Base-by-base conservation (phyloP, 1,284 basidiomycete genomes). In the Austroboletus novae-zelandiae region DNA sequence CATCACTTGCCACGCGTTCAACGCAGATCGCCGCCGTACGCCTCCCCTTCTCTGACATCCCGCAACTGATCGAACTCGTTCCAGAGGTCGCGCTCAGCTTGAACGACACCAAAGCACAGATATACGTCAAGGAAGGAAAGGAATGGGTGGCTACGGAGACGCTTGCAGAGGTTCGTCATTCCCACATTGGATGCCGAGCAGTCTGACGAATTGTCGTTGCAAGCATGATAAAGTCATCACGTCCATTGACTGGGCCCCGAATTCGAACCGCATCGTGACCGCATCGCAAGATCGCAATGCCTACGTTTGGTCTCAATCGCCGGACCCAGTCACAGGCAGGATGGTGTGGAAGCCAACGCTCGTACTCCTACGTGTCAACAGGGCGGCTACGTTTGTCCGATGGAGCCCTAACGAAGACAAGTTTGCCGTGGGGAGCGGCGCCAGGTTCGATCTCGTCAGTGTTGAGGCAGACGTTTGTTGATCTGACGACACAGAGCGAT, bases 321-420 rank as follows among this genome's bases (percentile, higher is more conserved):
- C 80, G 20, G 86, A 92, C 60, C 78, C 86, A 5, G 76, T 80
- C 53, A 89, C 86, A 0, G 86, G 87, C 10, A 77, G 74, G 35
- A 68, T 78, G 44, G 66, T 81, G 47, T 99, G 97, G 97, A 96
- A 96, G 72, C 97, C 97, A 3, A 98, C 95, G 1, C 79, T 99
- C n/a, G 97, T 99, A 13, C 71, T 99, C 43, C 79, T 99, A 47
- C 83, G 96, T 50, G 86, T 99, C 75, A 99, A 98, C 70, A 79
- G 97, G 39, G 94, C 96, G 1, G 97, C 97, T 2, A 99, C 97
- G 0, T 86, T 84, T 63, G 97, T 98, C 39, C 82, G 91, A 57
- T 99, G 97, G 97, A 93, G 89, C 67, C 97, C 97, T 2, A 86
- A 89, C 62, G 97, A 99, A 72, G 92, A 98, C 73, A 99, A 99